Conservation (phyloP, 805 yeast genomes). For the Pichia occidentalis region DNA sequence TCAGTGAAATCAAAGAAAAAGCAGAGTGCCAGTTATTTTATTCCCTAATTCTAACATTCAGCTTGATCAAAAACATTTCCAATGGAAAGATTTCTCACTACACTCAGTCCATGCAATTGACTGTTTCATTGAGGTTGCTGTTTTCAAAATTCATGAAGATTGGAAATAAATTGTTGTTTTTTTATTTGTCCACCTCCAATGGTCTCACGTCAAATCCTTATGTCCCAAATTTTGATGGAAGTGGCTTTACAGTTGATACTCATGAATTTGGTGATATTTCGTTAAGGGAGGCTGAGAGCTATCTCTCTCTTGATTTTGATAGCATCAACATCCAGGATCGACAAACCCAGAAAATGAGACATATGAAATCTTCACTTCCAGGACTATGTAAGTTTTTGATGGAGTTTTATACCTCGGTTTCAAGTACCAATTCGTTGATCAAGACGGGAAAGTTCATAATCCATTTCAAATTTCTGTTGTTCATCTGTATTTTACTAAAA, state of each 20-base stretch:
- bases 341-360: not conserved
- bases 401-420: slow-evolving; percentile 13
- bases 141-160: slow-evolving; percentile 4
- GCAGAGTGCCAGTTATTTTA: slow-evolving; percentile 6
- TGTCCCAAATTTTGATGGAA: not conserved
- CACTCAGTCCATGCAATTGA: not conserved
- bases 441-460: slow-evolving; percentile 18
- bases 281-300: slow-evolving; percentile 4
- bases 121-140: not conserved
- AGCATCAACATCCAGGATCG: not conserved
- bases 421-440: slow-evolving; percentile 4
- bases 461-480: slow-evolving; percentile 15
- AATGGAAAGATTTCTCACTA: slow-evolving; percentile 2
- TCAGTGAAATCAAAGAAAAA: slow-evolving; percentile 4
- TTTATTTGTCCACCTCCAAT: slow-evolving; percentile 1
- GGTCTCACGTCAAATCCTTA: not conserved
- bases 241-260: too few relatives aligned
- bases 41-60: not conserved
- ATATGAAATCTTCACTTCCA: slow-evolving; percentile 10
- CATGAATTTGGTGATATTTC: slow-evolving; percentile 1
- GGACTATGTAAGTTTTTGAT: slow-evolving; percentile 14
- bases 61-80: slow-evolving; percentile 4
- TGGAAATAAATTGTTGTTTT: slow-evolving; percentile 5
- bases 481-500: slow-evolving; percentile 18
- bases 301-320: slow-evolving; percentile 1